Conservation (phyloP, 345 rosid genomes). For the Acer negundo region DNA sequence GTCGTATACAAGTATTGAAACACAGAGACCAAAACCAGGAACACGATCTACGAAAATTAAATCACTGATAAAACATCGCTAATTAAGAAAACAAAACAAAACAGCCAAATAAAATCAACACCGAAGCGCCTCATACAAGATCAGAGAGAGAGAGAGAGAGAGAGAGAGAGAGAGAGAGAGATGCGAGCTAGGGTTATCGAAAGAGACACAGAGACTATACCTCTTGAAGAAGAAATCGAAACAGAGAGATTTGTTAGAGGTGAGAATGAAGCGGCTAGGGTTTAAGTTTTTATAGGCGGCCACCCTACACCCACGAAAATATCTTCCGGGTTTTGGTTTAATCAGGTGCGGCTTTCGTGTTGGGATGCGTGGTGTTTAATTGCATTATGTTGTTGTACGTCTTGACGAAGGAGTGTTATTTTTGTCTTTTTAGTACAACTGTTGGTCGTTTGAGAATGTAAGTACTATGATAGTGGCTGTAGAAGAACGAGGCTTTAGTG, state of each 20-base stretch:
- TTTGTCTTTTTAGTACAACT: too few species aligned
- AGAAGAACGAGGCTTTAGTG: too few species aligned
- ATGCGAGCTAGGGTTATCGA: neutral
- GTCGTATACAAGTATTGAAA: neutral
- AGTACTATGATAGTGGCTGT: too few species aligned
- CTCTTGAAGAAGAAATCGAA: constrained; percentile 3
- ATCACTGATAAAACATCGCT: neutral
- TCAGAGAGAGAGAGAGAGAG: too few species aligned
- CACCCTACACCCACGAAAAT: neutral
- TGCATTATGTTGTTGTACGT: too few species aligned
- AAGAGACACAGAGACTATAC: neutral
- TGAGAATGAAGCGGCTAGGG: constrained; percentile 38
- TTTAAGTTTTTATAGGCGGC: constrained; percentile 19
- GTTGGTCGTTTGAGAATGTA: too few species aligned
- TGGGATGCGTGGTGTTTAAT: too few species aligned
- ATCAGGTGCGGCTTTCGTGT: too few species aligned
- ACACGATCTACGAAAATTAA: neutral
- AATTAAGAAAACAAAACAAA: neutral
- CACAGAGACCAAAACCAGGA: neutral
- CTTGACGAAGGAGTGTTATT: too few species aligned
- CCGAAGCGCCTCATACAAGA: neutral
- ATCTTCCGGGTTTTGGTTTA: neutral
- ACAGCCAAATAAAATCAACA: neutral
- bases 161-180: neutral
- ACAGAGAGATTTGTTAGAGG: neutral